Conservation (phyloP, 2,329 filamentous ascomycete species). For the Colletotrichum theobromicola region DNA sequence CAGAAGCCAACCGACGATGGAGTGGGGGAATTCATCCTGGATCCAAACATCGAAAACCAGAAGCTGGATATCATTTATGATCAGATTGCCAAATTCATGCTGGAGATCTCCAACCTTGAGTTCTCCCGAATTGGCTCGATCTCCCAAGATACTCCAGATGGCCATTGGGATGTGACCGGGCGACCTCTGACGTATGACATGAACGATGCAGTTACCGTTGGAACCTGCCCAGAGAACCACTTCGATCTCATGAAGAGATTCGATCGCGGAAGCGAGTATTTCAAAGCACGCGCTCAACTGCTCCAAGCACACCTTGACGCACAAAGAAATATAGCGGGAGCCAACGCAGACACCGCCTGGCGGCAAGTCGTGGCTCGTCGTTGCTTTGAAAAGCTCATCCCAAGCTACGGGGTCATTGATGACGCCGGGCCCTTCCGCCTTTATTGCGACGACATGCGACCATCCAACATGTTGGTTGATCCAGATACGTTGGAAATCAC, state of each 20-base stretch:
- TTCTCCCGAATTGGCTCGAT: constrained; percentile 40
- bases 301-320: constrained; percentile 31
- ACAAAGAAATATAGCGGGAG: constrained; percentile 35
- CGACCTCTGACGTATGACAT: constrained; percentile 45
- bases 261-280: constrained; percentile 17
- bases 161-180: constrained; percentile 33
- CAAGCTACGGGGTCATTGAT: constrained; percentile 29
- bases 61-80: constrained; percentile 25
- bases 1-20: constrained; percentile 28
- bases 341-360: constrained; percentile 28
- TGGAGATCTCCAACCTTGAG: constrained; percentile 33
- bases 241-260: constrained; percentile 34
- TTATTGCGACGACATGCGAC: constrained; percentile 44
- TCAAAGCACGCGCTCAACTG: constrained; percentile 26
- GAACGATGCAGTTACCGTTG: constrained; percentile 38
- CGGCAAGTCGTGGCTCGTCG: constrained; percentile 37
- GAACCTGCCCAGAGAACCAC: constrained; percentile 31
- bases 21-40: constrained; percentile 22
- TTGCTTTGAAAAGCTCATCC: constrained; percentile 34
- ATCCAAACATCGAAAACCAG: constrained; percentile 26
- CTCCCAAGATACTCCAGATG: constrained; percentile 26
- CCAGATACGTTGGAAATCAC: constrained; percentile 37
- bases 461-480: constrained; percentile 43
- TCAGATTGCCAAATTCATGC: constrained; percentile 29
- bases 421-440: constrained; percentile 39